These are phyloP conservation scores for Thalia dealbata DNA, from an alignment of 176 grass and related monocot species.

Conservation along the genomic window DNA sequence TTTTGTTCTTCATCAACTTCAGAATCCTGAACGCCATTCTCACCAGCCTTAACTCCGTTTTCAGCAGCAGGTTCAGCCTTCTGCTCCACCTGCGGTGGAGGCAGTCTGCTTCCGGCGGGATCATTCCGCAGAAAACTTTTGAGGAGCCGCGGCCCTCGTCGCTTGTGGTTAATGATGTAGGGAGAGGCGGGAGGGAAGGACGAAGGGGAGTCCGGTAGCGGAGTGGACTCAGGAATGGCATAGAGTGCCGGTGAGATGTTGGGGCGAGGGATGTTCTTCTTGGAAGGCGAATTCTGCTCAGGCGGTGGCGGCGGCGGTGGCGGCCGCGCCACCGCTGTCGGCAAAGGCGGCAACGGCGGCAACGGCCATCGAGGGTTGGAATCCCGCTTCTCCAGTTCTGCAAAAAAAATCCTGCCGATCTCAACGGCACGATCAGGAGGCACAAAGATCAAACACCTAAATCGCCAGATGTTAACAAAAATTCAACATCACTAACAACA, in stretches of 20 bases:
- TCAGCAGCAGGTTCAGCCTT: background rate
- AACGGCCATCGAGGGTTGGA: conserved; percentile 6
- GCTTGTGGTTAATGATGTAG: conserved; percentile 37
- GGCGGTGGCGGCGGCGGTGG: background rate
- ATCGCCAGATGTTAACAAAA: background rate
- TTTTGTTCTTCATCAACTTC: background rate
- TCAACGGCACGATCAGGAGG: background rate
- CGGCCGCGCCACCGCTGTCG: conserved; percentile 10
- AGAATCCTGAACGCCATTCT: background rate
- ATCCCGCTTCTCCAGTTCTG: conserved; percentile 10
- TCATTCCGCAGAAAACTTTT: conserved; percentile 23
- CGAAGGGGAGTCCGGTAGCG: conserved; percentile 23
- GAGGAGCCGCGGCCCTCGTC: conserved; percentile 31
- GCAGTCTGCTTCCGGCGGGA: conserved; percentile 1
- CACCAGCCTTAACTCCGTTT: background rate
- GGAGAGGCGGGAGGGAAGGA: conserved; percentile 33
- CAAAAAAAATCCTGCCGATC: conserved; percentile 3
- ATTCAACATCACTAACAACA: background rate
- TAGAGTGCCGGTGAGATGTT: conserved; percentile 26
- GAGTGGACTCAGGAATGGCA: conserved; percentile 30
- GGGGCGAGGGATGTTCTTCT: conserved; percentile 1
- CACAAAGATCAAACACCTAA: background rate
- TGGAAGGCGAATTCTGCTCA: background rate
- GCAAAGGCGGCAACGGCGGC: conserved; percentile 21
- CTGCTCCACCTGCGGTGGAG: background rate